A percentile compares a stretch with the other conserved stretches of the same genome.
phyloP scores from a whole-genome alignment of 2,329 filamentous ascomycete genomes.

The Acephala macrosclerotiorum region DNA sequence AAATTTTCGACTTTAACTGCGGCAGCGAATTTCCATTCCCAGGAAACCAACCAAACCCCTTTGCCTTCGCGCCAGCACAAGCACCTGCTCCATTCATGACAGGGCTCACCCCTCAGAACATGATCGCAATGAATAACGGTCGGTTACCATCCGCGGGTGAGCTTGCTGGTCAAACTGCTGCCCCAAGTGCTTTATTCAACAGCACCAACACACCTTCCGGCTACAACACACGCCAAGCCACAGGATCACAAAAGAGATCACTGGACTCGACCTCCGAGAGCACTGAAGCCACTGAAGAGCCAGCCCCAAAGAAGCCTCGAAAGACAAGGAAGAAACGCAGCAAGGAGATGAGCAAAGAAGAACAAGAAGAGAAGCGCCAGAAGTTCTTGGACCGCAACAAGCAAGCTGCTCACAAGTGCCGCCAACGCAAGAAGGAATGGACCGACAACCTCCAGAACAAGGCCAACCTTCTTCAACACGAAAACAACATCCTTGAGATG shows the following conservation, averaged over 20 bases:
- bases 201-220: not conserved
- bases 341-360: conserved; percentile 17
- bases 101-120: not conserved
- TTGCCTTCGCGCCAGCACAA: not conserved
- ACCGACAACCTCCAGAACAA: conserved; percentile 32
- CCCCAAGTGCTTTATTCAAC: not conserved
- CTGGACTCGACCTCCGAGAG: not conserved
- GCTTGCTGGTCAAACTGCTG: not conserved
- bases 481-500: not conserved
- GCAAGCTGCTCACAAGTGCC: conserved; percentile 76
- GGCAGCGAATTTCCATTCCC: not conserved
- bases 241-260: not conserved
- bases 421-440: conserved; percentile 66
- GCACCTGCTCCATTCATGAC: not conserved
- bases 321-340: conserved; percentile 11
- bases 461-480: not conserved
- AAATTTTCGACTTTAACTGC: not conserved
- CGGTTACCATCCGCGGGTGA: not conserved
- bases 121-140: not conserved
- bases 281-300: not conserved
- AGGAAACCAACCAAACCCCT: not conserved
- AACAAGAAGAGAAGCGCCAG: conserved; percentile 19
- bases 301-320: conserved; percentile 10
- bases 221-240: not conserved
- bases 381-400: conserved; percentile 73